These are phyloP conservation scores for Simplicillium aogashimaense DNA, from an alignment of 2,329 filamentous ascomycete species.

Conservation along the genomic window DNA sequence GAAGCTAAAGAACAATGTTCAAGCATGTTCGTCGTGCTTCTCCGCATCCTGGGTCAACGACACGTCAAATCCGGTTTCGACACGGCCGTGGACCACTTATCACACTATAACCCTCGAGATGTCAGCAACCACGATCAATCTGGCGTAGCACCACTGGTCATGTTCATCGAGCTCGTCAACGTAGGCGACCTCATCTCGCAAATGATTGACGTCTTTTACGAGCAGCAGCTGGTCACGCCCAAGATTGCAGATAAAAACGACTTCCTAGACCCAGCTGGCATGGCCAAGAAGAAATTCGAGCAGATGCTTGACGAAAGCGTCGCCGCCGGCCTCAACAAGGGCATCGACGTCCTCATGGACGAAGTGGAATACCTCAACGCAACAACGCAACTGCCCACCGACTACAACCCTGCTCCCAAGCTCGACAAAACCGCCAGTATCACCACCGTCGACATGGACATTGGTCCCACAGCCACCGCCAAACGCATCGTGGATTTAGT, in stretches of 20 bases:
- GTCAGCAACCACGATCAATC: constrained; percentile 59
- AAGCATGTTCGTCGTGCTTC: constrained; percentile 73
- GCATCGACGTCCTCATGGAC: constrained; percentile 96
- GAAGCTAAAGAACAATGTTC: constrained; percentile 84
- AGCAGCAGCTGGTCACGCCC: constrained; percentile 78
- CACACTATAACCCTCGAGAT: constrained; percentile 82
- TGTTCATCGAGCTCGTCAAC: constrained; percentile 94
- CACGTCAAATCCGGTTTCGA: constrained; percentile 93
- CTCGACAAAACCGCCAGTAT: constrained; percentile 14
- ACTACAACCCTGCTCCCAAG: constrained; percentile 67
- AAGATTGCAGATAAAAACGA: constrained; percentile 87
- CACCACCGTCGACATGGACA: constrained; percentile 23
- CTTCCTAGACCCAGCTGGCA: constrained; percentile 81
- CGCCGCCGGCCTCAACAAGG: constrained; percentile 90
- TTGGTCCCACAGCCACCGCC: constrained; percentile 70
- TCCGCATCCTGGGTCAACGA: constrained; percentile 73
- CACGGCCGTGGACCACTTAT: constrained; percentile 83
- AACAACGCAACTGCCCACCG: constrained; percentile 73
- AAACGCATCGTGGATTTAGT: constrained; percentile 75
- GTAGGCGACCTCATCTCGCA: constrained; percentile 96
- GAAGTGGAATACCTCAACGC: constrained; percentile 94
- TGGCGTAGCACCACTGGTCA: constrained; percentile 83
- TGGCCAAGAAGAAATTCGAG: constrained; percentile 97
- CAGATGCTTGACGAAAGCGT: constrained; percentile 97
- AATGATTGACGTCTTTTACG: constrained; percentile 98